These are phyloP conservation scores for Alternaria rosae DNA, from an alignment of 2,329 filamentous ascomycete species.

Conservation along the genomic window DNA sequence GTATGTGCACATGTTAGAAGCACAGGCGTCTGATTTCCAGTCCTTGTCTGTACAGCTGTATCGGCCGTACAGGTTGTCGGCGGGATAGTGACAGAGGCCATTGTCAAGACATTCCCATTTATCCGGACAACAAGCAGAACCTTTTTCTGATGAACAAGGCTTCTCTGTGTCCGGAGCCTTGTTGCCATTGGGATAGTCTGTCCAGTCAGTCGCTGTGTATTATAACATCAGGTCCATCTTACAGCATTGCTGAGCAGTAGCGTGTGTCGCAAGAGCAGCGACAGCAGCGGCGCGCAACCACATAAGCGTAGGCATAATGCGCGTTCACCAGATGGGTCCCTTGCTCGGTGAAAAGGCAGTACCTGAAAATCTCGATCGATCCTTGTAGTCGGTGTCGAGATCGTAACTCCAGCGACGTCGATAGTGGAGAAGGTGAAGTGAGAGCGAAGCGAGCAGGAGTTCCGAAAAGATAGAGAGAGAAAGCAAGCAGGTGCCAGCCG, in stretches of 20 bases:
- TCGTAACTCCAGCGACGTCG: not conserved
- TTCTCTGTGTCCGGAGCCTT: constrained; percentile 39
- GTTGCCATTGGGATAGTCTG: constrained; percentile 47
- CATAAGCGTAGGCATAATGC: constrained; percentile 24
- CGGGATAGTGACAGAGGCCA: constrained; percentile 45
- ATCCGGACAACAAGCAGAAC: constrained; percentile 47
- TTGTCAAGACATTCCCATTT: constrained; percentile 49
- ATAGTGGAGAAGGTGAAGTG: constrained; percentile 15
- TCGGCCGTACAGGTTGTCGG: constrained; percentile 35
- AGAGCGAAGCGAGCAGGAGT: constrained; percentile 3
- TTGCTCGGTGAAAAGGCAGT: constrained; percentile 2
- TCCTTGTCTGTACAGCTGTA: constrained; percentile 48
- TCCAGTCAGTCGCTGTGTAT: too few species aligned
- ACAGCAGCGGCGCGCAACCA: constrained; percentile 31
- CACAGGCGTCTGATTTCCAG: constrained; percentile 43
- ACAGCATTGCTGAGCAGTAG: constrained; percentile 42
- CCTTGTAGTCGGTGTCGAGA: constrained; percentile 13
- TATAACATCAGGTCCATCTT: too few species aligned
- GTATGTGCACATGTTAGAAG: constrained; percentile 47
- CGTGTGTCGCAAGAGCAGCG: constrained; percentile 25
- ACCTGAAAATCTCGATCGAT: not conserved
- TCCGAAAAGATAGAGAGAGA: not conserved
- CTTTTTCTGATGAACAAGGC: constrained; percentile 43
- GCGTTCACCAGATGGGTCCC: constrained; percentile 9
- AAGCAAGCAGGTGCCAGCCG: not conserved